Evolutionary conservation across 331 rosid genomes (phyloP), one percentile per base, ranked within the genome.

Genomic region (Quercus phellos): DNA sequence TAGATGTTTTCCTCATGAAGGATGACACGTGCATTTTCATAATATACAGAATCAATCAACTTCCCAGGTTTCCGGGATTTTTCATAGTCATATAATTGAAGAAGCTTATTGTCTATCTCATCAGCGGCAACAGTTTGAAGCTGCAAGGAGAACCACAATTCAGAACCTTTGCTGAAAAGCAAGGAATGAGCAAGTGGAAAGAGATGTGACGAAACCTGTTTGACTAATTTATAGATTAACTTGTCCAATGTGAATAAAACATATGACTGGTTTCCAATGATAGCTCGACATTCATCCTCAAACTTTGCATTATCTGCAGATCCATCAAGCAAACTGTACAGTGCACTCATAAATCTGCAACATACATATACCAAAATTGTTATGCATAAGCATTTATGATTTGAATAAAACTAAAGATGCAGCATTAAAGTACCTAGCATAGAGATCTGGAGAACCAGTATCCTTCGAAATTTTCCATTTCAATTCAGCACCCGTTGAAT

Each of bases 271-370:
- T 94, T 95, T 68, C 99, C 99, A 51, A 91, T 81, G 64, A 90
- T 85, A 32, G 99, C 90, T 81, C 98, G 96, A 79, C 99, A 95
- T 78, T 95, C 99, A 77, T 95, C 99, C 91, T 95, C 99, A 84
- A 91, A 95, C 82, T 93, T 93, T 17, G 92, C 85, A 84, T 93
- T 95, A 73, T 95, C 99, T 9, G 87, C 83, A 72, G 98, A 91
- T 58, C 99, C 99, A 72, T 95, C 97, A 55, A 95, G 94, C 85
- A 95, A 88, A 83, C 81, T 91, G 89, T 89, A 89, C 63, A 95
- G 89, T 13, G 93, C 96, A 85, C 79, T 83, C 87, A 91, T 86
- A 70, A 93, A 95, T 80, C 99, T 92, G 84, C 79, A 85, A 32
- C 19, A 75, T 3, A 61, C 11, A 27, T 19, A 54, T 42, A 72